A percentile compares a stretch with the other conserved stretches of the same genome.
Evolutionary conservation across 2,329 filamentous ascomycete species (phyloP).

Genomic region (Corniculantispora saksenae): DNA sequence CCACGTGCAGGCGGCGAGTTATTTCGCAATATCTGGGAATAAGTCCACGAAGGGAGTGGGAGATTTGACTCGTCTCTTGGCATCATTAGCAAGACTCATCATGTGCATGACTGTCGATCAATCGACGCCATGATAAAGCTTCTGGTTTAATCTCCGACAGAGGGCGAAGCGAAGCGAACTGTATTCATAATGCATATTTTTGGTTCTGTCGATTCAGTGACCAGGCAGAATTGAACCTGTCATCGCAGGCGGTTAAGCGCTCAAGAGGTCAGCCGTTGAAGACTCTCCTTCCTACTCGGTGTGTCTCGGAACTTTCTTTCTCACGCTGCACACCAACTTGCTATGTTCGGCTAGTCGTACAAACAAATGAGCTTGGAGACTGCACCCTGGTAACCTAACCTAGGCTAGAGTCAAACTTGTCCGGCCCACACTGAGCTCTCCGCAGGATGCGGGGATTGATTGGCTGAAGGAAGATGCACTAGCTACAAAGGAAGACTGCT

Average conservation of each 20-base stretch:
- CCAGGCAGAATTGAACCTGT: neutral
- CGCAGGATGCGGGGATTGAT: conserved; percentile 5
- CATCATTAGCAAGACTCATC: neutral
- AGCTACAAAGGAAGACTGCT: neutral
- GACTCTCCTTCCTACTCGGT: neutral
- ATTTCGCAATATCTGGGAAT: neutral
- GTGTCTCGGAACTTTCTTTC: conserved; percentile 11
- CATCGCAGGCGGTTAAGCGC: conserved; percentile 2
- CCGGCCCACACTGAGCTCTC: neutral
- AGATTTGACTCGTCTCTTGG: neutral
- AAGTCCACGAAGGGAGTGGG: neutral
- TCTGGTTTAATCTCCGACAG: neutral
- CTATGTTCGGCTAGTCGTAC: conserved; percentile 1
- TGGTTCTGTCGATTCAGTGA: neutral
- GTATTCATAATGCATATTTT: neutral
- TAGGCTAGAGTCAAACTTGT: neutral
- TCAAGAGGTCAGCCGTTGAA: conserved; percentile 6
- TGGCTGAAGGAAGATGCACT: neutral
- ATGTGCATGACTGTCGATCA: neutral
- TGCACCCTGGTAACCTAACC: neutral
- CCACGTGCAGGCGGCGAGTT: neutral
- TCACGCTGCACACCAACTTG: neutral
- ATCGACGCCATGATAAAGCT: neutral
- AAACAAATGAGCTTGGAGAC: conserved; percentile 5
- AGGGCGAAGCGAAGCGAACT: neutral